Evolutionary conservation across 495 filamentous ascomycete species (phyloP).

Genomic region (Staphylotrichum longicolle): DNA sequence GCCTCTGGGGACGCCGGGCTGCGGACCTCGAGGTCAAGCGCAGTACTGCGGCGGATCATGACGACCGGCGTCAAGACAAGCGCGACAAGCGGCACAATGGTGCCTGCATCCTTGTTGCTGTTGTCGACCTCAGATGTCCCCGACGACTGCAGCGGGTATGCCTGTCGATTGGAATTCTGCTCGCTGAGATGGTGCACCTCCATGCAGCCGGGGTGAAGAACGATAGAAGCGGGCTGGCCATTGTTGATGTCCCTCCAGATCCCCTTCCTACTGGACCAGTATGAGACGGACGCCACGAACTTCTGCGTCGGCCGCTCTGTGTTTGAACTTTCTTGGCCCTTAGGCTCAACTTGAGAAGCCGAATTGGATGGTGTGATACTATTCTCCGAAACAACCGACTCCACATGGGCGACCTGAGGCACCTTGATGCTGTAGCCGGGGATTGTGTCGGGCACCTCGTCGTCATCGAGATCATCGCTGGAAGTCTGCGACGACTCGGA

Average conservation of each 20-base stretch:
- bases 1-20: constrained; percentile 75
- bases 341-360: constrained; percentile 65
- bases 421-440: constrained; percentile 50
- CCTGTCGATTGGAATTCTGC: constrained; percentile 38
- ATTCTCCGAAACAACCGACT: constrained; percentile 38
- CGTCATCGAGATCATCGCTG: constrained; percentile 51
- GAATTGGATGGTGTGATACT: constrained; percentile 74
- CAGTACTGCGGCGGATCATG: constrained; percentile 81
- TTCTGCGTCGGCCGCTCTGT: constrained; percentile 54
- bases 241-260: constrained; percentile 72
- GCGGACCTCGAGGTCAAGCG: constrained; percentile 88
- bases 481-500: constrained; percentile 47
- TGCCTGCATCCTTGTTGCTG: constrained; percentile 37
- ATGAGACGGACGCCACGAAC: constrained; percentile 74
- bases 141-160: constrained; percentile 42
- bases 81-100: constrained; percentile 62
- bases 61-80: constrained; percentile 87
- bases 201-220: constrained; percentile 79
- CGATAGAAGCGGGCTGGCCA: constrained; percentile 66
- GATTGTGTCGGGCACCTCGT: constrained; percentile 49
- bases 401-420: constrained; percentile 19
- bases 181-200: constrained; percentile 72
- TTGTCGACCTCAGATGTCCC: constrained; percentile 40
- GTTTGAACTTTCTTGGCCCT: constrained; percentile 45
- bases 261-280: constrained; percentile 75